Evolutionary conservation across 1,284 basidiomycete genomes (phyloP), one percentile per base, ranked within the genome.

Genomic region (Irpex sp.): DNA sequence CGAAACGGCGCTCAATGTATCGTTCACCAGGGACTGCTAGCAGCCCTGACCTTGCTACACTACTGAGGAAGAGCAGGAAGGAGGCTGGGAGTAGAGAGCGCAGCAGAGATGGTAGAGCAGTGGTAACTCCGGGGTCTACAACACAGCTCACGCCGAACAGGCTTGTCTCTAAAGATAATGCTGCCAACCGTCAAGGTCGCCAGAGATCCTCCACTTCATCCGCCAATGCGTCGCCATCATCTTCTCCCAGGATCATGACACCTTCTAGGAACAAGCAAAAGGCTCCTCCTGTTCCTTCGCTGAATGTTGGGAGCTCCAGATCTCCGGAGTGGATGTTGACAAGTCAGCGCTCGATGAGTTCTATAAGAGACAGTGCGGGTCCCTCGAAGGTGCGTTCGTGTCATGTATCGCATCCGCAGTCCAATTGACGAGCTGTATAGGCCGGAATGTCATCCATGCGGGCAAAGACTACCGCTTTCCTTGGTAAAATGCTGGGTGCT

Each of bases 21-120:
- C 83, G 94, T 63, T 89, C 90, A n/a, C 81, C 90, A 5, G 94
- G 93, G 57, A 94, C 92, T 1, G 90, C 93, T 26, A 93, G 90
- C 68, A 93, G 90, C 68, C 94, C 94, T 26, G 94, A 97, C 75
- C 81, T 96, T 26, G 90, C 92, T 3, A 94, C 92, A 2, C 80
- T 95, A 61, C 77, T 94, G 59, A 83, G 89, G 65, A 94, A 93
- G 58, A 76, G 88, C 90, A 39, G 91, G 56, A 85, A 85, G 39
- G 72, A 66, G 70, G 72, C 66, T 6, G 68, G 73, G 17, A 55
- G 53, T 21, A 31, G 53, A 35, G 53, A 55, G 13, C 17, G 53
- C 64, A 78, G 76, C 64, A 77, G 74, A 67, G 82, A 83, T 66
- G 82, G 78, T 68, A 74, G 77, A 63, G 72, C 76, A 50, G 81